Conservation (phyloP, 305 asterid genomes). For the Fraxinus baroniana region DNA sequence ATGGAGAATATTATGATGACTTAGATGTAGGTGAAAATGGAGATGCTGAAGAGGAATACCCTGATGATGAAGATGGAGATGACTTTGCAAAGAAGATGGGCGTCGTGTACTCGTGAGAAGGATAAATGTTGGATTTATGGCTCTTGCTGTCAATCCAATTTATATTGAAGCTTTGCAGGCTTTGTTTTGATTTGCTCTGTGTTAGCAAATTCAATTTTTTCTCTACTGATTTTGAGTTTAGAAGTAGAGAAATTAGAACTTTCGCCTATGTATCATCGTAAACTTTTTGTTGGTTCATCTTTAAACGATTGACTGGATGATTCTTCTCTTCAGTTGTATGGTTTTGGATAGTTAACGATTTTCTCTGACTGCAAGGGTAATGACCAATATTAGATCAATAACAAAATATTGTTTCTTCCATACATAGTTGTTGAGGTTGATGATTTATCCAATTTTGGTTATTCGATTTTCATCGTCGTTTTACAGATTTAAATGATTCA, state of each 20-base stretch:
- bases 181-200: slow-evolving; percentile 11
- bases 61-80: slow-evolving; percentile 59
- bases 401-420: not conserved
- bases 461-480: not conserved
- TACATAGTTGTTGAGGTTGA: not conserved
- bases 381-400: not conserved
- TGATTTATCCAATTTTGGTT: not conserved
- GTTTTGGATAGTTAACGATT: not conserved
- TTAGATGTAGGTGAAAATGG: slow-evolving; percentile 64
- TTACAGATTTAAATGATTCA: not conserved
- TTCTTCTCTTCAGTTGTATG: slow-evolving; percentile 24
- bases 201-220: slow-evolving; percentile 22
- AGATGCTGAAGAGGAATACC: slow-evolving; percentile 54
- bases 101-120: slow-evolving; percentile 49
- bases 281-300: slow-evolving; percentile 10
- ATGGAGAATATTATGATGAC: slow-evolving; percentile 57
- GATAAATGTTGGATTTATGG: not conserved
- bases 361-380: not conserved
- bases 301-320: slow-evolving; percentile 23
- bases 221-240: slow-evolving; percentile 33
- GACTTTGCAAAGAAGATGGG: slow-evolving; percentile 91
- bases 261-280: slow-evolving; percentile 22
- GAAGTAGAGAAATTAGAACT: slow-evolving; percentile 31
- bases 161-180: slow-evolving; percentile 1
- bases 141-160: slow-evolving; percentile 6